Base-by-base conservation (phyloP, 2,329 filamentous ascomycete genomes). In the Eurotiales sp. region DNA sequence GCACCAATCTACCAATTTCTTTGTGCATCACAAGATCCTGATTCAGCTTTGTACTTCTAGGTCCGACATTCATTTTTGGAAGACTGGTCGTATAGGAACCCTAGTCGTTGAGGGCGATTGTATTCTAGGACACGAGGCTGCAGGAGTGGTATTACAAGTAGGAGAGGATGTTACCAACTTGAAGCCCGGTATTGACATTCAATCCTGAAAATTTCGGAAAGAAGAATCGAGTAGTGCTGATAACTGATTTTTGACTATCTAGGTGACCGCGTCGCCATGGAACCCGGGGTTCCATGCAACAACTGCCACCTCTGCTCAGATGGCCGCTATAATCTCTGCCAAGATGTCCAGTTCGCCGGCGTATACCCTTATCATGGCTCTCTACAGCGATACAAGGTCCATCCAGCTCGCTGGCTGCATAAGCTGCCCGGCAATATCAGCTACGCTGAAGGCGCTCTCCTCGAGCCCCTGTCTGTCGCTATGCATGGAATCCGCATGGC, bases 61-160 rank as follows among this genome's bases (percentile, higher is more conserved):
- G 36, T 86, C 83, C 1, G 84, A 87, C 59, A 78, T 87, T 56
- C 84, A 87, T 62, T 84, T 86, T 58, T 87, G 84, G 84, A 82
- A 83, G 59, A 71, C 74, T 0, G 84, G 84, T 21, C 70, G 77
- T 11, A 87, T 87, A 59, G 84, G 85, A 2, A 74, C 77, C 2
- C 72, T 87, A 2, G 75, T 81, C 1, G 78, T 87, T 11, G 76
- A 83, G 52, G 78, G 79, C 17, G 81, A 85, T 57, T 84, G 81
- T 59, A 83, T 85, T 47, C 74, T 86, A 41, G 83, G 84, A 19
- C 84, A 86, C 56, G 83, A 87, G 65, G 81, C 78, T 3, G 77
- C 82, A 8, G 84, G 83, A 4, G 62, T 83, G 4, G 81, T 86
- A 14, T 57, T 86, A 19, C 69, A 77, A 60, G 77, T 76, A 55